A percentile compares a stretch with the other conserved stretches of the same genome.
phyloP scores from a whole-genome alignment of 345 rosid genomes.

The Salix viminalis region DNA sequence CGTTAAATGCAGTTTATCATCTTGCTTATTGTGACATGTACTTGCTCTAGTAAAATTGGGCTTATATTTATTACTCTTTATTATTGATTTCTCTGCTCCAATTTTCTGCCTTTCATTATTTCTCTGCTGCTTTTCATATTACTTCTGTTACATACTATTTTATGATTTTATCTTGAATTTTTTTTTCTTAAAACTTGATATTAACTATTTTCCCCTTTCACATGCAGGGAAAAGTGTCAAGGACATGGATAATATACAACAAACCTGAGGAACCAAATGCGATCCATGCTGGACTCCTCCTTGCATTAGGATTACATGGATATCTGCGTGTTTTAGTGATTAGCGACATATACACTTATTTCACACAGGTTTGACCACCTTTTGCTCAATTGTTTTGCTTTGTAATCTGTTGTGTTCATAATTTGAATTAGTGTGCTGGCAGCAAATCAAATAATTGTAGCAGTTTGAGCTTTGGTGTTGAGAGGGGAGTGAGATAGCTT shows the following conservation, averaged over 20 bases:
- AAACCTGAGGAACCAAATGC: slow-evolving; percentile 84
- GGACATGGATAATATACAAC: slow-evolving; percentile 93
- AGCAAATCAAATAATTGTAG: not conserved
- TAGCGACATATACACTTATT: slow-evolving; percentile 78
- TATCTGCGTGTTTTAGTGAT: slow-evolving; percentile 67
- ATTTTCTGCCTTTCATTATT: not conserved
- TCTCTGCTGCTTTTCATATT: not conserved
- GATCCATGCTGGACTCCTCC: slow-evolving; percentile 88
- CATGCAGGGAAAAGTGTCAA: slow-evolving; percentile 89
- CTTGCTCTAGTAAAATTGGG: not conserved
- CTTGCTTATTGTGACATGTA: not conserved
- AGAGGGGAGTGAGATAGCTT: no score
- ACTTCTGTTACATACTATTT: not conserved
- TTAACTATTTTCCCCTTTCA: slow-evolving; percentile 4
- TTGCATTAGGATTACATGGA: slow-evolving; percentile 94
- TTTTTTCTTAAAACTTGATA: slow-evolving; percentile 3
- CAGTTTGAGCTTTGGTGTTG: no score
- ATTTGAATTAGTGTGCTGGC: not conserved
- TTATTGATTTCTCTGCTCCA: not conserved
- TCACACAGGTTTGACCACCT: slow-evolving; percentile 57
- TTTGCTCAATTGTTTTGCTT: slow-evolving; percentile 4
- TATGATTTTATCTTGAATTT: slow-evolving; percentile 1
- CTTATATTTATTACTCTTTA: not conserved
- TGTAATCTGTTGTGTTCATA: not conserved
- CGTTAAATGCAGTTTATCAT: not conserved